A percentile compares a stretch with the other conserved stretches of the same genome.
Evolutionary conservation across 805 yeast species (phyloP).

Genomic region (Candida peoriensis): DNA sequence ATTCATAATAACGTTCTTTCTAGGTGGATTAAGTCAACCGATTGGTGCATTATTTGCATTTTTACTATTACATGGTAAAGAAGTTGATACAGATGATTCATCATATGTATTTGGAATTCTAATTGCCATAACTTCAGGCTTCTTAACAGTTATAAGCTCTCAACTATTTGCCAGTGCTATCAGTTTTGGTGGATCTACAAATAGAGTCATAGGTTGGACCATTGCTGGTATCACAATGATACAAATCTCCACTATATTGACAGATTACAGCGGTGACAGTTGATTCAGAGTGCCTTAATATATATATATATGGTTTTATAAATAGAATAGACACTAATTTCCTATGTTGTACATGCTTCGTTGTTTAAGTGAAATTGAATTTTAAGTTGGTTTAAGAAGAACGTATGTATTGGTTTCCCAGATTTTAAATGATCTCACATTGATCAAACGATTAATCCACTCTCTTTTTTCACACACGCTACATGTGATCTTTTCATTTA

Average conservation of each 20-base stretch:
- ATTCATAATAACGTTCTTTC: constrained; percentile 51
- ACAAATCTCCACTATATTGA: constrained; percentile 39
- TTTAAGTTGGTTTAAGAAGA: no score
- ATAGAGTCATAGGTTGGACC: constrained; percentile 53
- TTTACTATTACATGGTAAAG: constrained; percentile 37
- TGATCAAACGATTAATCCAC: no score
- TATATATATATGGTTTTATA: no score
- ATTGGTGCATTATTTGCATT: constrained; percentile 78
- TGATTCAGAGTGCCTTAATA: no score
- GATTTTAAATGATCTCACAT: no score
- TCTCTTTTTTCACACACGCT: no score
- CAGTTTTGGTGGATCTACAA: constrained; percentile 70
- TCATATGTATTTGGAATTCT: constrained; percentile 51
- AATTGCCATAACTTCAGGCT: constrained; percentile 77
- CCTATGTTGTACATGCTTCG: no score
- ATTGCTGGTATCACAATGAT: constrained; percentile 56
- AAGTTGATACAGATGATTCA: constrained; percentile 28
- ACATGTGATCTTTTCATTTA: no score
- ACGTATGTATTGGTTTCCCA: no score
- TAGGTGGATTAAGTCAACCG: constrained; percentile 88
- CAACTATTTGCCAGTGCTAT: constrained; percentile 86
- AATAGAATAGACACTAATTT: no score
- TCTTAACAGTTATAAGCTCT: constrained; percentile 71
- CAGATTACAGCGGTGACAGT: constrained; percentile 18
- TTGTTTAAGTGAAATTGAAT: no score